A percentile compares a stretch with the other conserved stretches of the same genome.
Evolutionary conservation across 1,139 yeast genomes (phyloP).

Genomic region (Geotrichum macrosporum): DNA sequence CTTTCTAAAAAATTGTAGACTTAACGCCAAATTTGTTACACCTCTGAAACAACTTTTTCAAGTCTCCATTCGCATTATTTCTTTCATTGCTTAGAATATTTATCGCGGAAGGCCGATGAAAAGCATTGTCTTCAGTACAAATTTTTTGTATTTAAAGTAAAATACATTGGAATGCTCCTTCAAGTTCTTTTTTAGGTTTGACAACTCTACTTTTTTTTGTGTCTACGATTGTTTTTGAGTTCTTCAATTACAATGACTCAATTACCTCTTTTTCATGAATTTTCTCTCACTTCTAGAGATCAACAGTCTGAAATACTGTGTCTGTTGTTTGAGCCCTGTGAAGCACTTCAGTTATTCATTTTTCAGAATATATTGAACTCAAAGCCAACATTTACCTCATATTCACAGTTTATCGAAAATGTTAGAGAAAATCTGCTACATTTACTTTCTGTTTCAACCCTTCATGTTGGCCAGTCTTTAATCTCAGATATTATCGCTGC

Average conservation of each 20-base stretch:
- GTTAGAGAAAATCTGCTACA: conserved; percentile 42
- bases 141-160: too few species aligned
- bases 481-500: conserved; percentile 53
- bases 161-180: too few species aligned
- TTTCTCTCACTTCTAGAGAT: conserved; percentile 25
- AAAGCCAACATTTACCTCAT: conserved; percentile 33
- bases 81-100: too few species aligned
- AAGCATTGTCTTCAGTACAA: too few species aligned
- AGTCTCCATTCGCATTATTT: too few species aligned
- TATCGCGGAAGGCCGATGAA: too few species aligned
- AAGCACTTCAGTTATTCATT: conserved; percentile 46
- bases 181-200: too few species aligned
- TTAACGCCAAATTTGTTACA: too few species aligned
- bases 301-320: conserved; percentile 43
- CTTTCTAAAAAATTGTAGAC: too few species aligned
- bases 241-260: neutral
- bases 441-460: conserved; percentile 27
- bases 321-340: conserved; percentile 66
- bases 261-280: conserved; percentile 9
- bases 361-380: conserved; percentile 35
- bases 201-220: too few species aligned
- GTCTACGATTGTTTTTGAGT: too few species aligned
- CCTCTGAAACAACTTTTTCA: too few species aligned
- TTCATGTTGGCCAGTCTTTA: conserved; percentile 21
- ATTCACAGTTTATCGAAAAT: conserved; percentile 50